Evolutionary conservation across 768 basidiomycete species (phyloP), one percentile per base, ranked within the genome.

Genomic region (Sutorius australiensis): DNA sequence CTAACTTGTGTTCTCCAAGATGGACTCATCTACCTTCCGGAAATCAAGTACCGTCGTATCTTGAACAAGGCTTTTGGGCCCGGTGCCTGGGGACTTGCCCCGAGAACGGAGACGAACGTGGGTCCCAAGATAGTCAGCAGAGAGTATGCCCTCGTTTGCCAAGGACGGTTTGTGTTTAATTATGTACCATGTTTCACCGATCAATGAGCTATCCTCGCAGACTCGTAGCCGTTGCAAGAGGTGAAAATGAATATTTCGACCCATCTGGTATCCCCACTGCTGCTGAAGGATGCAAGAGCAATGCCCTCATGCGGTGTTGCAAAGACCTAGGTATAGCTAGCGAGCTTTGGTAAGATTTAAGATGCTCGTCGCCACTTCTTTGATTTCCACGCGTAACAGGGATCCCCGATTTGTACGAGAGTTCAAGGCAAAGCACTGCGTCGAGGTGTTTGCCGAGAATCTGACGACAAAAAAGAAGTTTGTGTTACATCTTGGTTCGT

Each of bases 231-330:
- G 84, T 98, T 56, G 89, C 95, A 3, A 80, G 95, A 46, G 95
- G 95, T 30, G 95, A 98, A 73, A 94, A 98, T 60, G 92, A 97
- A 61, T 98, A 94, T 71, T 98, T 98, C 61, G 93, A 95, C 63
- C 86, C 89, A 7, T 79, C 80, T 0, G 92, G 93, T 13, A 84
- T 98, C 46, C 82, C 95, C 2, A 98, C 95, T 0, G 95, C 95
- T 0, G 90, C 89, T 0, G 95, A 98, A 68, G 92, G 87, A 0
- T 92, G 89, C 74, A 98, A 98, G 72, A 92, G 90, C 66, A 98
- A 98, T 58, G 95, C 95, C 0, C 75, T 98, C 30, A 97, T 98
- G 95, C 78, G 95, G 31, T 98, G 95, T 69, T 94, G 92, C 74
- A 98, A 98, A 66, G 95, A 98, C 65, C 74, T 98, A 37, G 95